Percentiles rank a stretch among this genome's conserved stretches.
Evolutionary conservation across 306 rosid genomes (phyloP).

Genomic region (Vigna unguiculata): DNA sequence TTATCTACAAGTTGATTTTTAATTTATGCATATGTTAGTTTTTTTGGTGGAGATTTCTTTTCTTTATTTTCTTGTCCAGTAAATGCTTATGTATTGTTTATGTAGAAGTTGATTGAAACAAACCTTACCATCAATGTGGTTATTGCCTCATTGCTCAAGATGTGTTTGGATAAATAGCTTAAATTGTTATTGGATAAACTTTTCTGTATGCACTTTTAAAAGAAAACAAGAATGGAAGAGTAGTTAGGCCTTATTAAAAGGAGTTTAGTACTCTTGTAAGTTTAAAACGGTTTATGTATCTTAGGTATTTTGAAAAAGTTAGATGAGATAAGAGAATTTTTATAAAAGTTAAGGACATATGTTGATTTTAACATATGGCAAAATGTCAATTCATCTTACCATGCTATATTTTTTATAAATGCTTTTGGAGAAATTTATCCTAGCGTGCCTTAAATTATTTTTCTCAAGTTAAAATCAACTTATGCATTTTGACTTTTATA

Average conservation of each 20-base stretch:
- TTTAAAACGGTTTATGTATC: neutral
- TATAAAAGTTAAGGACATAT: neutral
- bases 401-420: neutral
- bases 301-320: neutral
- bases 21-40: no score
- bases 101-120: neutral
- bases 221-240: neutral
- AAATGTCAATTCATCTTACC: neutral
- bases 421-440: neutral
- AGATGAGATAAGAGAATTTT: neutral
- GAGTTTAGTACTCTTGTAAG: neutral
- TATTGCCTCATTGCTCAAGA: neutral
- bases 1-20: neutral
- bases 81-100: neutral
- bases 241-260: neutral
- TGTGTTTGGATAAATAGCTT: neutral
- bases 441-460: neutral
- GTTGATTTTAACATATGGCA: neutral
- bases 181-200: neutral
- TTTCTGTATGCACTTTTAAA: neutral
- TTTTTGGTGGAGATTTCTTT: neutral
- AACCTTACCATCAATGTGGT: neutral
- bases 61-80: neutral
- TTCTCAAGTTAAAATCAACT: neutral
- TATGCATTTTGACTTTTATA: neutral